Conservation (phyloP, 2,329 filamentous ascomycete species). For the Epichloe uncinata region DNA sequence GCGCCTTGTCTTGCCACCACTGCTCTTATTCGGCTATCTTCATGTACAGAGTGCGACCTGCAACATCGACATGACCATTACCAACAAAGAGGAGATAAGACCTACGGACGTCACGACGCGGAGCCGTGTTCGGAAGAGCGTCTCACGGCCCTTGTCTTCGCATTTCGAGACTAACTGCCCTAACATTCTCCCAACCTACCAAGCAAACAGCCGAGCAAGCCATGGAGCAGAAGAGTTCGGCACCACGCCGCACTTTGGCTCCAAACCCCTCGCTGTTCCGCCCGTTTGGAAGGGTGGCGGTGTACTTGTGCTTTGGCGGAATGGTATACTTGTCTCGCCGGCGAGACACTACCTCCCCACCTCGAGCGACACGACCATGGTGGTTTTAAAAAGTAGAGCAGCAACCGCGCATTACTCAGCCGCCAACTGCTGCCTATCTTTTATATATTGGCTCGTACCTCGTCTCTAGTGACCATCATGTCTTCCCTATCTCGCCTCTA, state of each 20-base stretch:
- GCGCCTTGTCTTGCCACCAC: constrained; percentile 2
- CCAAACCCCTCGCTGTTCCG: constrained; percentile 1
- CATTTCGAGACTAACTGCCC: background rate
- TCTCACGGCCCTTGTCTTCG: constrained; percentile 1
- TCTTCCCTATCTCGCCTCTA: constrained; percentile 20
- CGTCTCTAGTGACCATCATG: constrained; percentile 2
- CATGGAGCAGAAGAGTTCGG: background rate
- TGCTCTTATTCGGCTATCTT: constrained; percentile 3
- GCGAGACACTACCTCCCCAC: constrained; percentile 8
- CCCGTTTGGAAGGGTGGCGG: background rate
- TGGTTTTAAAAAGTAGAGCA: constrained; percentile 2
- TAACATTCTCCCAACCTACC: background rate
- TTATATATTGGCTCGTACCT: background rate
- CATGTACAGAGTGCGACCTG: constrained; percentile 2
- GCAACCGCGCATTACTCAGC: background rate
- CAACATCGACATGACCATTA: constrained; percentile 4
- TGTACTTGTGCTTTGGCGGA: constrained; percentile 2
- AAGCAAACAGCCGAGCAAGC: background rate
- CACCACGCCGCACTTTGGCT: background rate
- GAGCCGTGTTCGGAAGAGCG: background rate
- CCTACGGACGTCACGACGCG: constrained; percentile 1
- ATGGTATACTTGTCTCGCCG: constrained; percentile 8
- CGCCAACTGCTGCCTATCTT: background rate
- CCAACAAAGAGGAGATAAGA: background rate
- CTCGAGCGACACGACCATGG: constrained; percentile 1